A percentile compares a stretch with the other conserved stretches of the same genome.
Evolutionary conservation across 2,329 filamentous ascomycete species (phyloP).

Genomic region (Monilinia fructicola): DNA sequence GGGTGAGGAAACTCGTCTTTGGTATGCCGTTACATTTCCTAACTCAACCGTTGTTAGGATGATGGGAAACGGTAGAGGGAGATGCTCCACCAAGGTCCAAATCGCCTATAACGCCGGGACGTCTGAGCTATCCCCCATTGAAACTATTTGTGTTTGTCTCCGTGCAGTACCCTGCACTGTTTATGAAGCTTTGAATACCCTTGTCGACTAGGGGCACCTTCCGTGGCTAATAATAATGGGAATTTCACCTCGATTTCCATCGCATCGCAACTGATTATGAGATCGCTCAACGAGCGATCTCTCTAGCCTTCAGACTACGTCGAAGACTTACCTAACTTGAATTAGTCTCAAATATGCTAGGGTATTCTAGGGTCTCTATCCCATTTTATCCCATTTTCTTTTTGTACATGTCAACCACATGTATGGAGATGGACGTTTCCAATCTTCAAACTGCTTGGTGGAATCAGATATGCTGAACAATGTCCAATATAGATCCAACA

Average conservation of each 20-base stretch:
- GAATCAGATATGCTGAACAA: constrained; percentile 20
- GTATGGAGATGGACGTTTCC: constrained; percentile 8
- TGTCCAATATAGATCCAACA: constrained; percentile 20
- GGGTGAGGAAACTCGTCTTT: too few relatives aligned
- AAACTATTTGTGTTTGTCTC: neutral
- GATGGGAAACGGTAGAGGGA: neutral
- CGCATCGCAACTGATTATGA: neutral
- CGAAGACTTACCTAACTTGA: neutral
- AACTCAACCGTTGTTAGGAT: too few relatives aligned
- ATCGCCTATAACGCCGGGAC: too few relatives aligned
- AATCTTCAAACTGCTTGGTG: neutral
- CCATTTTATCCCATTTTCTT: neutral
- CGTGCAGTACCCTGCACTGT: neutral
- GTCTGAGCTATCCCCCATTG: neutral
- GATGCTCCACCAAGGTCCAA: neutral
- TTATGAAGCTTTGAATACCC: neutral
- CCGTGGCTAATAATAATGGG: constrained; percentile 1
- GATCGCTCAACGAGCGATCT: constrained; percentile 9
- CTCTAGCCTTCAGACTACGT: neutral
- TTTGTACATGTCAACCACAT: neutral
- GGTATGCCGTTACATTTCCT: too few relatives aligned
- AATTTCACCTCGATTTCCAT: constrained; percentile 11
- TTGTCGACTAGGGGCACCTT: neutral
- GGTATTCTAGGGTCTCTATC: neutral
- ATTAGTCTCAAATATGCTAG: neutral